phyloP scores from a whole-genome alignment of 495 filamentous ascomycete genomes.

The Penicillium desertorum region DNA sequence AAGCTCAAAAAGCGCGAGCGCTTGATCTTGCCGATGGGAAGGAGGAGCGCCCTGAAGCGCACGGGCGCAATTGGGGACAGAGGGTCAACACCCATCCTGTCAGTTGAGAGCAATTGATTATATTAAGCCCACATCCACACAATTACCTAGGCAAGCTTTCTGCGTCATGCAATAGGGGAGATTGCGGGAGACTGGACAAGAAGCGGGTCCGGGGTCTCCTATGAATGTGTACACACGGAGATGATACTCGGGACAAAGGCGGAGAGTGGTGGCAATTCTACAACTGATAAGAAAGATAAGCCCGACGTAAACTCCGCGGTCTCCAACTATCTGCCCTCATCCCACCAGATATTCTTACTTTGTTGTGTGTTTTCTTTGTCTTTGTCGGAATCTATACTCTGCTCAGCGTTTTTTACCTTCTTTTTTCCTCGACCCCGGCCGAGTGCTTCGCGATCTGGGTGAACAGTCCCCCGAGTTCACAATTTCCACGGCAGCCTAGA shows the following conservation, averaged over 20 bases:
- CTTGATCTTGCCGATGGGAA: conserved; percentile 84
- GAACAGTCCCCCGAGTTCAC: not conserved
- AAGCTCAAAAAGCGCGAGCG: conserved; percentile 78
- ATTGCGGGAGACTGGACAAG: conserved; percentile 1
- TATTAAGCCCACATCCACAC: conserved; percentile 40
- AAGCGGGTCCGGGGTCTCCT: not conserved
- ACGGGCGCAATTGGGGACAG: conserved; percentile 87
- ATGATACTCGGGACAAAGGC: not conserved
- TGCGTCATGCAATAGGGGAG: conserved; percentile 26
- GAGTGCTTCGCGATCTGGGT: not conserved
- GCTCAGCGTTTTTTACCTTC: not conserved
- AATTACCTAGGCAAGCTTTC: conserved; percentile 20
- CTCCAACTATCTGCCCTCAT: conserved; percentile 5
- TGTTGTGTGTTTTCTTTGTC: not conserved
- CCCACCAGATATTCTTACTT: not conserved
- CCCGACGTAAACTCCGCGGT: conserved; percentile 16
- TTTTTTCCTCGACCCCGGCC: not conserved
- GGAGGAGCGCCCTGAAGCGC: conserved; percentile 76
- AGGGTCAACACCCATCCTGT: conserved; percentile 79
- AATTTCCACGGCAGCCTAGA: conserved; percentile 1
- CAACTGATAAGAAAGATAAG: conserved; percentile 9
- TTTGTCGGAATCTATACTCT: not conserved
- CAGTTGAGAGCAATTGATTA: conserved; percentile 34
- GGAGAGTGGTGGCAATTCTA: not conserved
- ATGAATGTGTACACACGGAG: not conserved